Evolutionary conservation across 768 basidiomycete species (phyloP).

Genomic region (Psilocybe azurescens): DNA sequence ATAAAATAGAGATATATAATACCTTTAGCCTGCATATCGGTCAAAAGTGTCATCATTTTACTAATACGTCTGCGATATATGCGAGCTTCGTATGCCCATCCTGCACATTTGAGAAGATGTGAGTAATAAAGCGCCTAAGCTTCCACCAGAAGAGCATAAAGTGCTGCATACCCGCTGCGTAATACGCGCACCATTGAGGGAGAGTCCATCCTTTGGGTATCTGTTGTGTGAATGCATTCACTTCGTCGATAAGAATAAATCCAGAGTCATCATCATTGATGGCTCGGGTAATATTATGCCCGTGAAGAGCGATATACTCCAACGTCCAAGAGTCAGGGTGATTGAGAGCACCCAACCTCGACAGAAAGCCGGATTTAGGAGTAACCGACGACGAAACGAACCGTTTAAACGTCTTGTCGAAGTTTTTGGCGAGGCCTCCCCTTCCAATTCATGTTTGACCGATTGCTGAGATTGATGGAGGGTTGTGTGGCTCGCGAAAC

Average conservation of each 20-base stretch:
- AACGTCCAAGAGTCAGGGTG: slow-evolving; percentile 27
- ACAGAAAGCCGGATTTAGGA: slow-evolving; percentile 8
- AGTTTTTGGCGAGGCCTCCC: no score
- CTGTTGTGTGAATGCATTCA: slow-evolving; percentile 21
- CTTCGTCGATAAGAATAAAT: slow-evolving; percentile 29
- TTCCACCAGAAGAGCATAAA: not conserved
- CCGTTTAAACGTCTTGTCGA: no score
- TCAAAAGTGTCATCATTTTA: slow-evolving; percentile 15
- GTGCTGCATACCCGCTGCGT: slow-evolving; percentile 20
- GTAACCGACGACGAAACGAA: not conserved
- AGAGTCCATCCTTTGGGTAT: slow-evolving; percentile 28
- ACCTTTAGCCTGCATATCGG: slow-evolving; percentile 24
- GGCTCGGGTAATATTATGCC: slow-evolving; percentile 15
- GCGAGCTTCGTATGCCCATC: slow-evolving; percentile 26
- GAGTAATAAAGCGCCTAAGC: not conserved
- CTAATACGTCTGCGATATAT: slow-evolving; percentile 26
- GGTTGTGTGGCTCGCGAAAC: slow-evolving; percentile 13
- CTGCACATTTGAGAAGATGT: slow-evolving; percentile 5
- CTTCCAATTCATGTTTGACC: not conserved
- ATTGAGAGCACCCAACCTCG: slow-evolving; percentile 5
- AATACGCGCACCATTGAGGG: slow-evolving; percentile 30
- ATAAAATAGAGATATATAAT: no score
- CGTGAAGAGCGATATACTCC: slow-evolving; percentile 19
- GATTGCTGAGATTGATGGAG: not conserved
- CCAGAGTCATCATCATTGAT: slow-evolving; percentile 28